Conservation (phyloP, 441 rosid species). For the Lepidium campestre region DNA sequence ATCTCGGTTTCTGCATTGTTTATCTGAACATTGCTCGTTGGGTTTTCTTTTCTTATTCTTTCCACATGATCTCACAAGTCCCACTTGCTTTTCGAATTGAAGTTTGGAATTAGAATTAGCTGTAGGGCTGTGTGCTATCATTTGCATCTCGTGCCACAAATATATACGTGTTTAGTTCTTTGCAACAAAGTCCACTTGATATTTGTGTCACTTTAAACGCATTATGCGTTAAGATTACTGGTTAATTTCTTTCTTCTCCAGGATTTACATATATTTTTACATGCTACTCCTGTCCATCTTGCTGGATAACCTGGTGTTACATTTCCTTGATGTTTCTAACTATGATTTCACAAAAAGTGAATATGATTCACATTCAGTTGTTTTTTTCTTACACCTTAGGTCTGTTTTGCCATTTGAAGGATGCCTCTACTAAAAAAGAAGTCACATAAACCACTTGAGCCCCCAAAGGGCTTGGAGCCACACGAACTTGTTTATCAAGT, state of each 20-base stretch:
- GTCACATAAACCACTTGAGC: conserved; percentile 55
- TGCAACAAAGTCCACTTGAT: neutral
- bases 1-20: conserved; percentile 19
- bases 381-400: neutral
- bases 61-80: neutral
- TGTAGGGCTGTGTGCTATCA: neutral
- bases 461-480: conserved; percentile 67
- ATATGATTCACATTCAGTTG: neutral
- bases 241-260: neutral
- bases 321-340: neutral
- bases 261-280: neutral
- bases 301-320: neutral
- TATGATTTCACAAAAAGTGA: conserved; percentile 4
- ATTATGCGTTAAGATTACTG: neutral
- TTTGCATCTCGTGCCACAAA: neutral
- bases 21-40: neutral
- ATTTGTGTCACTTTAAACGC: neutral
- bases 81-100: conserved; percentile 5
- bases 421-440: conserved; percentile 91
- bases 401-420: conserved; percentile 15
- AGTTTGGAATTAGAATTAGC: neutral
- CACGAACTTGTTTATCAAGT: conserved; percentile 78
- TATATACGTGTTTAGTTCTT: neutral
- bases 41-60: neutral
- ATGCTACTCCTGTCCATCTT: neutral